phyloP scores from a whole-genome alignment of 495 filamentous ascomycete genomes.

The Neurospora tetrasperma region DNA sequence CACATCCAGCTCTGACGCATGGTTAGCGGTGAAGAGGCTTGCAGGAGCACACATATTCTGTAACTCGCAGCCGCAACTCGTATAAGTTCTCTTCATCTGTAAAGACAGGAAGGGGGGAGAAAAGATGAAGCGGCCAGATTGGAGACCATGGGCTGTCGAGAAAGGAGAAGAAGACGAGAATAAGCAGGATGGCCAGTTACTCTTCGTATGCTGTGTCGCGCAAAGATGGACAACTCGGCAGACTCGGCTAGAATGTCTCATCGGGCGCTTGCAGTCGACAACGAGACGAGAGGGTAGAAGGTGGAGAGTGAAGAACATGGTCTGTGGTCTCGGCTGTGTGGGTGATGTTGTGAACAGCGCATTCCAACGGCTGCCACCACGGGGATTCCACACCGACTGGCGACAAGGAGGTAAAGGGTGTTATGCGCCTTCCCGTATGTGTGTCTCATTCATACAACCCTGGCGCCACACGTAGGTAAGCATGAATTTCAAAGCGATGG shows the following conservation, averaged over 20 bases:
- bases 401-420: background rate
- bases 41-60: background rate
- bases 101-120: background rate
- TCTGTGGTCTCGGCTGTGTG: background rate
- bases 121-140: background rate
- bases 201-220: background rate
- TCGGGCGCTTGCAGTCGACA: background rate
- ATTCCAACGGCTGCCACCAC: background rate
- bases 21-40: background rate
- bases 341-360: background rate
- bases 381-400: background rate
- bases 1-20: background rate
- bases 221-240: background rate
- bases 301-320: background rate
- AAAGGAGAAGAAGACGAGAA: background rate
- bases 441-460: background rate
- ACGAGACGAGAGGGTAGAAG: background rate
- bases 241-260: background rate
- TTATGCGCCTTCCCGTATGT: background rate
- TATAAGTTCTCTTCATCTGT: background rate
- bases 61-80: background rate
- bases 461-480: background rate
- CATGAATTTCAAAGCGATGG: background rate
- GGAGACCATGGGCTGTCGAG: background rate
- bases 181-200: background rate